Evolutionary conservation across 2,329 filamentous ascomycete genomes (phyloP).

Genomic region (Nothopassalora personata): DNA sequence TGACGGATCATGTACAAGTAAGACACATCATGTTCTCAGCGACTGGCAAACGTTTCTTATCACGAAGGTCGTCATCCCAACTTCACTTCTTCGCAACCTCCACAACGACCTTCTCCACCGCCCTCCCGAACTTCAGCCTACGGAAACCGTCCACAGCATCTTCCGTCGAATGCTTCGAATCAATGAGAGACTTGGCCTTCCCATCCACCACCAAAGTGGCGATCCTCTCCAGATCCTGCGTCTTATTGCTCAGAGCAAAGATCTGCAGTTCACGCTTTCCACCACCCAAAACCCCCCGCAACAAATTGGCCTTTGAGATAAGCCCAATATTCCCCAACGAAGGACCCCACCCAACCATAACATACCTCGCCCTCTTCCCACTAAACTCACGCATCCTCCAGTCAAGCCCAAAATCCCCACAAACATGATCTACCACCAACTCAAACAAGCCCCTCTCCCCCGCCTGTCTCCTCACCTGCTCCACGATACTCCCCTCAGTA

Average conservation of each 20-base stretch:
- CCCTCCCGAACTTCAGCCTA: constrained; percentile 51
- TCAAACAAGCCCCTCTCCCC: constrained; percentile 38
- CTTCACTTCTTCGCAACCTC: constrained; percentile 13
- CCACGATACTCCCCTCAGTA: constrained; percentile 45
- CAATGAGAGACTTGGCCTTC: constrained; percentile 53
- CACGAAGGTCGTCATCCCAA: too few relatives aligned
- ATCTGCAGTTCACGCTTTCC: constrained; percentile 43
- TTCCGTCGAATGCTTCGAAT: constrained; percentile 51
- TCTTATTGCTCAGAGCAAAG: constrained; percentile 34
- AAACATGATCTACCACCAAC: constrained; percentile 56
- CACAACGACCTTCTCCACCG: constrained; percentile 56
- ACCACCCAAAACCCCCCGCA: constrained; percentile 42
- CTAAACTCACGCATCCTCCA: constrained; percentile 49
- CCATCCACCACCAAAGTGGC: constrained; percentile 53
- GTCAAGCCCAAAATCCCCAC: constrained; percentile 48
- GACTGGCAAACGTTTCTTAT: too few relatives aligned
- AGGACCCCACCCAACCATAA: constrained; percentile 46
- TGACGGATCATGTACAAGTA: neutral
- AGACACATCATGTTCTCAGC: too few relatives aligned
- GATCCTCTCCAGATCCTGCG: constrained; percentile 46
- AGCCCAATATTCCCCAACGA: constrained; percentile 30
- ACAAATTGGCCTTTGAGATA: constrained; percentile 38
- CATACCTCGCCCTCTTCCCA: constrained; percentile 45
- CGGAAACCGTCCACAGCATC: constrained; percentile 54
- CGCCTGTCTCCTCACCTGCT: constrained; percentile 44